Evolutionary conservation across 2,329 filamentous ascomycete genomes (phyloP), one percentile per base, ranked within the genome.

Genomic region (Tolypocladium tropicale): DNA sequence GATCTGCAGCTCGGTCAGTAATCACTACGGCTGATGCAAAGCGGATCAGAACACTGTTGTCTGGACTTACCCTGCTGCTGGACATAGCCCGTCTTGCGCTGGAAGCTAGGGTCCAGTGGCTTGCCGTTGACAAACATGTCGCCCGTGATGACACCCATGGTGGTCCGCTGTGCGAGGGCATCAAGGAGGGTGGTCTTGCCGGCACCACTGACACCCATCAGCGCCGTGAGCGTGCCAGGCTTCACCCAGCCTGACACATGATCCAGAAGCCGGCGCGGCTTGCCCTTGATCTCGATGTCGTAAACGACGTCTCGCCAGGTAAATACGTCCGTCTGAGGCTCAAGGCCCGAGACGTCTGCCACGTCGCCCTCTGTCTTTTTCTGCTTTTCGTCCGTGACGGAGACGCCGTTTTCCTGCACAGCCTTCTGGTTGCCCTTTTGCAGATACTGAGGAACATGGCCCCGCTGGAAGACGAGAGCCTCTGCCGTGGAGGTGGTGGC

Each of bases 231-330:
- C 1, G 89, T 95, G 33, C 91, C 91, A 0, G 91, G 91, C 68
- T 92, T 92, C 56, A 96, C 89, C 88, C 89, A 95, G 6, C 91
- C 91, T 62, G 89, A 83, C 2, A 95, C 88, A 56, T 91, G 76
- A 61, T 95, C 85, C 54, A 96, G 72, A 58, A 96, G 68, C 21
- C 86, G 80, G n/a, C 89, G 81, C 1, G 78, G 73, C 60, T 89
- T 81, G 1, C 78, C 78, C 72, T 94, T 94, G 71, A 95, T 88
- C 62, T 86, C 80, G 60, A 84, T 79, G 23, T 83, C 78, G 56
- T 81, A 95, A 60, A 84, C 85, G 0, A 94, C 85, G 62, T 91
- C 78, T 55, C 82, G 78, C 90, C 89, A 95, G 43, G 88, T 87
- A 69, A 94, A 93, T 55, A 92, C 80, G 37, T 77, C 75, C 4